Percentiles rank a stretch among this genome's conserved stretches.
Conservation (phyloP, 345 rosid genomes). For the Kandelia obovata region DNA sequence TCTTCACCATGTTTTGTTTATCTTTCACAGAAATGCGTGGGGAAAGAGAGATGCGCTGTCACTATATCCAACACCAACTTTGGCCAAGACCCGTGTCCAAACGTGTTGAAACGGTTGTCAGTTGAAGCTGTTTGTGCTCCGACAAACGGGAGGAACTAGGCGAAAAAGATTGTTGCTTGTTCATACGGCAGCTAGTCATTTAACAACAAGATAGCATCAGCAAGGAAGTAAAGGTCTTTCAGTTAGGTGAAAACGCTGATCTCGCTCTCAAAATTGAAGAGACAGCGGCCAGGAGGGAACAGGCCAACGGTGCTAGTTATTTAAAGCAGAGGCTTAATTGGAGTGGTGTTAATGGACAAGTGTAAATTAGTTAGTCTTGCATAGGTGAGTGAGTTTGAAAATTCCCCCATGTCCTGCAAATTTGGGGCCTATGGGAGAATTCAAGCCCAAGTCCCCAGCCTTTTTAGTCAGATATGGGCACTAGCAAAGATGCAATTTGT, state of each 20-base stretch:
- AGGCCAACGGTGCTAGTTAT: slow-evolving; percentile 16
- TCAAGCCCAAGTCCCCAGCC: slow-evolving; percentile 37
- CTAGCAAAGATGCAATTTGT: slow-evolving; percentile 25
- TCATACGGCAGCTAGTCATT: slow-evolving; percentile 27
- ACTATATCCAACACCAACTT: slow-evolving; percentile 77
- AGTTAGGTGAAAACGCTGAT: slow-evolving; percentile 10
- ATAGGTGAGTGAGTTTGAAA: slow-evolving; percentile 30
- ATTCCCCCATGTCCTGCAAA: slow-evolving; percentile 38
- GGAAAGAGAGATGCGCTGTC: slow-evolving; percentile 73
- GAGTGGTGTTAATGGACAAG: slow-evolving; percentile 8
- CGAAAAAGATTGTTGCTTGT: slow-evolving; percentile 1
- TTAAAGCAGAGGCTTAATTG: slow-evolving; percentile 19
- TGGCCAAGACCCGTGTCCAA: slow-evolving; percentile 86
- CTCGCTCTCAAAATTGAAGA: slow-evolving; percentile 18
- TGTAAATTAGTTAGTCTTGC: slow-evolving; percentile 34
- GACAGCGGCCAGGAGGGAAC: slow-evolving; percentile 26
- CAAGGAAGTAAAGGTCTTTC: slow-evolving; percentile 21
- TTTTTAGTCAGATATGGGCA: slow-evolving; percentile 39
- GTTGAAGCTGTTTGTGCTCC: slow-evolving; percentile 84
- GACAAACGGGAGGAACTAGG: slow-evolving; percentile 35
- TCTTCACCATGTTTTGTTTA: slow-evolving; percentile 12
- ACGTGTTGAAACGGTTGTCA: slow-evolving; percentile 64
- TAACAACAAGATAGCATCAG: slow-evolving; percentile 35
- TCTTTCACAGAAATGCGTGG: slow-evolving; percentile 68
- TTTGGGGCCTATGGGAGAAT: slow-evolving; percentile 30